A percentile compares a stretch with the other conserved stretches of the same genome.
Conservation (phyloP, 2,329 filamentous ascomycete genomes). For the Ophioceras dolichostomum region DNA sequence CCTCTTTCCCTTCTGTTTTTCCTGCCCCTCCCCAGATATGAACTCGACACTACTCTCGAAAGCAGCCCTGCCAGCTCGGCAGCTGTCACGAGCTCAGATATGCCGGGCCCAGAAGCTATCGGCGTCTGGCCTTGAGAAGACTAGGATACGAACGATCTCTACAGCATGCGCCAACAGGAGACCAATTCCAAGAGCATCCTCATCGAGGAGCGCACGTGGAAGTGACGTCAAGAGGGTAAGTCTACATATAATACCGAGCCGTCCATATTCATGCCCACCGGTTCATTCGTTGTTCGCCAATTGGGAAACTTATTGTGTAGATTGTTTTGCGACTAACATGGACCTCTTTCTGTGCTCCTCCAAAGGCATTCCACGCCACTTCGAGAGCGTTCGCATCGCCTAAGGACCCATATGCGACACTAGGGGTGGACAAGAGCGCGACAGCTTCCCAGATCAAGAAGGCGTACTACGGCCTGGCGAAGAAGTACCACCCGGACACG, state of each 20-base stretch:
- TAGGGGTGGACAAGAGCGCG: conserved; percentile 76
- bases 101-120: conserved; percentile 15
- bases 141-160: not conserved
- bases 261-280: too few relatives aligned
- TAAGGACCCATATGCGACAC: conserved; percentile 75
- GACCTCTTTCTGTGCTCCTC: too few relatives aligned
- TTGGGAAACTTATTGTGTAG: too few relatives aligned
- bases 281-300: too few relatives aligned
- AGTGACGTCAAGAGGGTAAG: not conserved
- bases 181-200: not conserved
- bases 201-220: not conserved
- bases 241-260: too few relatives aligned
- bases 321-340: too few relatives aligned
- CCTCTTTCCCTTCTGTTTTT: not conserved
- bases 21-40: conserved; percentile 12
- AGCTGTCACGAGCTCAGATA: conserved; percentile 17
- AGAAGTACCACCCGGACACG: conserved; percentile 96
- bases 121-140: not conserved
- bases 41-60: conserved; percentile 20
- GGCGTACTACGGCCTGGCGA: conserved; percentile 92
- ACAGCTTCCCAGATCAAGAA: conserved; percentile 88
- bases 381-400: conserved; percentile 30
- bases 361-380: conserved; percentile 51
- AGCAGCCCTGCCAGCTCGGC: conserved; percentile 18
- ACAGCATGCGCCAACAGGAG: not conserved